Evolutionary conservation across 495 filamentous ascomycete species (phyloP).

Genomic region (Choiromyces venosus): DNA sequence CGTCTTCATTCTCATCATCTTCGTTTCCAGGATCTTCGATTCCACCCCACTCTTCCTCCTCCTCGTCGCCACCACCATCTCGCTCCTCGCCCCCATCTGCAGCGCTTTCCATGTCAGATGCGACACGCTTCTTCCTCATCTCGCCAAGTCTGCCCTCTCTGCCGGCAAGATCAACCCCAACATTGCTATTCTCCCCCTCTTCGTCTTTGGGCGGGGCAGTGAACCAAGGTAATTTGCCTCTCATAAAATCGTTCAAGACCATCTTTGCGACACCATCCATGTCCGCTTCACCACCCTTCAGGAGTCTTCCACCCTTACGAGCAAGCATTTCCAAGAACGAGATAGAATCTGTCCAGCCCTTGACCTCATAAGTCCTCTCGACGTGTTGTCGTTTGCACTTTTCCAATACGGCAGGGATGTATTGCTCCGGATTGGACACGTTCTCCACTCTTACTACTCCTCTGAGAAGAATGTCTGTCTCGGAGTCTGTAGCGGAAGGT

Average conservation of each 20-base stretch:
- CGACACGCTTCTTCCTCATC: conserved; percentile 56
- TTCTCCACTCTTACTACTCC: conserved; percentile 93
- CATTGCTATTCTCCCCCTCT: conserved; percentile 50
- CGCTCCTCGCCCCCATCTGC: conserved; percentile 40
- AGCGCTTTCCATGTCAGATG: conserved; percentile 45
- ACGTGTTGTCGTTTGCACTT: conserved; percentile 80
- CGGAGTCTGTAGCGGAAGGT: conserved; percentile 70
- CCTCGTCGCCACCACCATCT: conserved; percentile 31
- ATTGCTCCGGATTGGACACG: conserved; percentile 90
- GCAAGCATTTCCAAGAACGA: conserved; percentile 84
- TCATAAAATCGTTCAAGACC: conserved; percentile 89
- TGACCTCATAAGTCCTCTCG: conserved; percentile 86
- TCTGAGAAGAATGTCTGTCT: conserved; percentile 82
- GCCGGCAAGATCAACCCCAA: conserved; percentile 52
- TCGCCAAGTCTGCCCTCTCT: conserved; percentile 55
- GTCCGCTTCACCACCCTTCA: conserved; percentile 88
- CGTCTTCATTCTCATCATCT: conserved; percentile 48
- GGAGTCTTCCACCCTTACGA: conserved; percentile 74
- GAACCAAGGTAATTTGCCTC: conserved; percentile 95
- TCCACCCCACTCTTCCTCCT: conserved; percentile 37
- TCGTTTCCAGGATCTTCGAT: conserved; percentile 47
- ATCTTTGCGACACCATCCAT: conserved; percentile 91
- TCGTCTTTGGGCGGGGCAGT: conserved; percentile 66
- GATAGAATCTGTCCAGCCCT: conserved; percentile 63
- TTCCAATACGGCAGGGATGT: conserved; percentile 74